Conservation (phyloP, 495 filamentous ascomycete genomes). For the Neurospora sublineolata region DNA sequence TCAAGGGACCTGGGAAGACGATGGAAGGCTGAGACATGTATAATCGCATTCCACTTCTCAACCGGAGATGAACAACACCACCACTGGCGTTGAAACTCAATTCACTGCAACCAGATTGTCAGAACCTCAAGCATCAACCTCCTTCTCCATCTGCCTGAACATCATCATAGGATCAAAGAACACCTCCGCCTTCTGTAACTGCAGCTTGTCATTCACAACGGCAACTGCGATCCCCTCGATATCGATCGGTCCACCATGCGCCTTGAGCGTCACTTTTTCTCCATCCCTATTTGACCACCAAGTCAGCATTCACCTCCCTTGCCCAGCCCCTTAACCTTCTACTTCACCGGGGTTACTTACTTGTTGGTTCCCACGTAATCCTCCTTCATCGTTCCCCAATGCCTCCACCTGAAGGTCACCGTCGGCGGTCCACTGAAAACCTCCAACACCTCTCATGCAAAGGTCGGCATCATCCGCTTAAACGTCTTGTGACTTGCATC, state of each 20-base stretch:
- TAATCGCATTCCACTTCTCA: no score
- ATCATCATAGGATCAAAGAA: constrained; percentile 56
- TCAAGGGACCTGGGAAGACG: background rate
- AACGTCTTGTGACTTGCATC: constrained; percentile 53
- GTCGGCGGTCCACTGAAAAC: constrained; percentile 50
- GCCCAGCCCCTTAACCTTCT: background rate
- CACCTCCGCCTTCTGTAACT: constrained; percentile 45
- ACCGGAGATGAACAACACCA: no score
- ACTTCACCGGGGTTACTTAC: constrained; percentile 22
- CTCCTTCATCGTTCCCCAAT: constrained; percentile 54
- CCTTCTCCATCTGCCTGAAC: constrained; percentile 48
- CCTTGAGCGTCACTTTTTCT: constrained; percentile 47
- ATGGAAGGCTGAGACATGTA: background rate
- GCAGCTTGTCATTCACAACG: constrained; percentile 45
- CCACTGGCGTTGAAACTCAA: background rate
- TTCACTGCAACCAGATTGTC: background rate
- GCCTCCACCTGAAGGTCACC: constrained; percentile 51
- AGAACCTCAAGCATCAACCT: background rate
- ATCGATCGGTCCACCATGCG: constrained; percentile 39
- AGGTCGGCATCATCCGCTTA: constrained; percentile 58
- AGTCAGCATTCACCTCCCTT: background rate
- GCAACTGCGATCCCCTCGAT: constrained; percentile 45
- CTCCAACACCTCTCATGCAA: constrained; percentile 59
- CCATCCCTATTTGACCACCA: constrained; percentile 31
- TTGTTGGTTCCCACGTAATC: constrained; percentile 52